Conservation (phyloP, 2,329 filamentous ascomycete species). For the Epichloe elymi region DNA sequence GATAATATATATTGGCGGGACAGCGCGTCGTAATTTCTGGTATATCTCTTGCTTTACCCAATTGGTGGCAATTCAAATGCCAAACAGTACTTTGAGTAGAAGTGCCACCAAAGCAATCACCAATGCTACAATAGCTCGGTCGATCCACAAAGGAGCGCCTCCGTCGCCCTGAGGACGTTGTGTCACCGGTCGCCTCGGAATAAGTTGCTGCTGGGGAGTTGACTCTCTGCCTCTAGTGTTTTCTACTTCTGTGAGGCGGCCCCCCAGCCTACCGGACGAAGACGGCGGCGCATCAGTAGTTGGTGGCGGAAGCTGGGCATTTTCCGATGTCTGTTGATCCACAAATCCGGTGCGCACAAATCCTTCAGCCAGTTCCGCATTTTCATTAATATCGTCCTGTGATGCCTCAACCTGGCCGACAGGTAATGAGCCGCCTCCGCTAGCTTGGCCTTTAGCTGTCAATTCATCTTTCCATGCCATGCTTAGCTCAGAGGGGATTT, state of each 20-base stretch:
- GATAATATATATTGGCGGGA: too few species aligned
- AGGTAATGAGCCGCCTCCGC: not conserved
- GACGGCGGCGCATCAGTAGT: not conserved
- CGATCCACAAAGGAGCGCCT: conserved; percentile 60
- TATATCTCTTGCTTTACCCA: too few species aligned
- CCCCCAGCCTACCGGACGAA: not conserved
- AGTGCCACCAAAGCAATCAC: conserved; percentile 58
- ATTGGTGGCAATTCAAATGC: not conserved
- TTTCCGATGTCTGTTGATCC: not conserved
- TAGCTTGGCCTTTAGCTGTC: conserved; percentile 21
- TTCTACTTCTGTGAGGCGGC: not conserved
- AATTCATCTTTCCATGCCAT: conserved; percentile 66
- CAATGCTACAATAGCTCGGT: conserved; percentile 65
- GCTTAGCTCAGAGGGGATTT: conserved; percentile 42
- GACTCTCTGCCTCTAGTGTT: not conserved
- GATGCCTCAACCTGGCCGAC: not conserved
- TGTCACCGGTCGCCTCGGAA: conserved; percentile 7
- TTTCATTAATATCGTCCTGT: conserved; percentile 22
- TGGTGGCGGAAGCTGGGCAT: not conserved
- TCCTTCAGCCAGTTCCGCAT: conserved; percentile 40
- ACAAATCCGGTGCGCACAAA: conserved; percentile 39
- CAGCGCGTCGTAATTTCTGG: too few species aligned
- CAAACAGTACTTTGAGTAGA: conserved; percentile 43
- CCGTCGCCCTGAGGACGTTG: conserved; percentile 17
- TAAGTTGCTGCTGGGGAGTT: not conserved